Base-by-base conservation (phyloP, 352 stramenopile genomes). In the Globisporangium canariense region DNA sequence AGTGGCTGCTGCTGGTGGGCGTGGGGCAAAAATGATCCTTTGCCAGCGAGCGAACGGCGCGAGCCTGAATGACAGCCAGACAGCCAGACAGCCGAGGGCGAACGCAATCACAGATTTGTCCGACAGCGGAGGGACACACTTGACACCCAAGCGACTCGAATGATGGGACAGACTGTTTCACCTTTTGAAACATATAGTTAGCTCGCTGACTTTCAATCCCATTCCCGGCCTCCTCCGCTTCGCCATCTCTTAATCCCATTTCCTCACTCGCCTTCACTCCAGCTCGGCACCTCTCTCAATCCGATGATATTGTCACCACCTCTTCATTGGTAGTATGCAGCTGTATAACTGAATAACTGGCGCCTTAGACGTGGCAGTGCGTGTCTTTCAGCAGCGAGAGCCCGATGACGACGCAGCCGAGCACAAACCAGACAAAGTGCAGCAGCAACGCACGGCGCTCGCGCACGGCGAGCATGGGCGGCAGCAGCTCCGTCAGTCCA, bases 351-450 rank as follows among this genome's bases (percentile, higher is more conserved):
- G 32, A 36, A 28, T 38, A 38, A 10, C 34, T 38, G 34, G 34
- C 34, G 6, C 9, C 8, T 41, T 10, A 41, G 36, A 41, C 36
- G 36, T 41, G 36, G 49, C 63, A 69, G 46, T 69, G 56, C 20
- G 47, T 69, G 56, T 69, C 20, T 32, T 69, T 47, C 3, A 69
- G 57, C 28, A 60, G 20, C 8, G 63, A 69, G 20, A 65, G 50
- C 13, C 63, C 63, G 34, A 69, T 69, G 38, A 69, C 34, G 25
- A 60, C 22, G 47, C 63, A 68, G 38, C 63, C 63, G 36, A 69
- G 46, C 13, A 47, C 36, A 41, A 69, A 69, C 63, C 63, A 69
- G 47, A 58, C 14, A 22, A 69, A 69, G 58, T 65, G 63, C 16
- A 65, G 34, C 22, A 2, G 20, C 56, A 11, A 47, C 32, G 8